A percentile compares a stretch with the other conserved stretches of the same genome.
phyloP scores from a whole-genome alignment of 2,329 filamentous ascomycete genomes.

The Dactylellina sp. region DNA sequence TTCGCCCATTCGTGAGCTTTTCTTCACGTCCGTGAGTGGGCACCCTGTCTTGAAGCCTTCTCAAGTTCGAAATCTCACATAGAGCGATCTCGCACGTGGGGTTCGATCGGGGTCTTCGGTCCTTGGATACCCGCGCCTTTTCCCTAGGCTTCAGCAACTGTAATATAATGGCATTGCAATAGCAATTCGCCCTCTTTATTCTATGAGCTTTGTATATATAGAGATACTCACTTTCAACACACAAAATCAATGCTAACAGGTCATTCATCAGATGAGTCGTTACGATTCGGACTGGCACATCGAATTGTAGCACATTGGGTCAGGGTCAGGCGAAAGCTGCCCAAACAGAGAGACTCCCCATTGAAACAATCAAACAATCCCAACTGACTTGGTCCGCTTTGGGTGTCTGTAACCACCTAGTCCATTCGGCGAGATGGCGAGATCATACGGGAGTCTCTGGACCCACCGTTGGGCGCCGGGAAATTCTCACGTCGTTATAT shows the following conservation, averaged over 20 bases:
- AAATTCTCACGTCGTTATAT: neutral
- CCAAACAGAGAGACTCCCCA: conserved; percentile 12
- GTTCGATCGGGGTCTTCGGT: conserved; percentile 33
- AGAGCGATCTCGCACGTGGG: conserved; percentile 3
- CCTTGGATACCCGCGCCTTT: conserved; percentile 10
- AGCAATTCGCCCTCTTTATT: neutral
- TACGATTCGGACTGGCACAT: neutral
- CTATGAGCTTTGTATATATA: neutral
- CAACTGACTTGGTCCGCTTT: conserved; percentile 42
- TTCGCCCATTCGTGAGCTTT: neutral
- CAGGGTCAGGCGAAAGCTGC: conserved; percentile 45
- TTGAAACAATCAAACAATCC: conserved; percentile 16
- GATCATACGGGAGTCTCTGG: conserved; percentile 16
- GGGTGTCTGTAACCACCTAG: conserved; percentile 12
- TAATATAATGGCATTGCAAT: neutral
- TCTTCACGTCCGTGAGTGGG: neutral
- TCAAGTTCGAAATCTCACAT: too few relatives aligned
- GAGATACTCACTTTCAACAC: neutral
- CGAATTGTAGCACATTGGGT: conserved; percentile 4
- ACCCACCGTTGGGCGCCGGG: neutral
- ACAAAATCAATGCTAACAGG: neutral
- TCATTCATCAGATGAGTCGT: neutral
- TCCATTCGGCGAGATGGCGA: conserved; percentile 32
- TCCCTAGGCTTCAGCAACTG: neutral
- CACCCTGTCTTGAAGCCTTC: neutral